phyloP scores from a whole-genome alignment of 768 basidiomycete species.

The Tremella fuciformis region DNA sequence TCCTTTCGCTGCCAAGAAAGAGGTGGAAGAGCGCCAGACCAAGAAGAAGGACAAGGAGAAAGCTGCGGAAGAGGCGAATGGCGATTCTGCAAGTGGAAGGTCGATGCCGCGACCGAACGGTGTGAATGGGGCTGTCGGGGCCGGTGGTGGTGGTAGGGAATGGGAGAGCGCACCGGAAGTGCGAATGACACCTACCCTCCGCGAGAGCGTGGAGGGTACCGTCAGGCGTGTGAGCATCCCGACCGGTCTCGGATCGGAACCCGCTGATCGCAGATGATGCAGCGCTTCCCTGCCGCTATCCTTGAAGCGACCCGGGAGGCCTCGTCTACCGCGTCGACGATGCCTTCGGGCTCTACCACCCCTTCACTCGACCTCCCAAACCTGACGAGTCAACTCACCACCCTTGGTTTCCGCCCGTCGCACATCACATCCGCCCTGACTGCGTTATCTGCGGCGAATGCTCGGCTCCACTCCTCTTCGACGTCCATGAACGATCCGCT shows the following conservation, averaged over 20 bases:
- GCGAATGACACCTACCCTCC: conserved; percentile 70
- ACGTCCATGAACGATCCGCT: conserved; percentile 62
- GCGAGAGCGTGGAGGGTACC: conserved; percentile 75
- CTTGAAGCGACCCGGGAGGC: conserved; percentile 49
- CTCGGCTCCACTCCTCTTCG: conserved; percentile 55
- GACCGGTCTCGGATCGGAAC: too few relatives aligned
- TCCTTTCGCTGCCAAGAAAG: conserved; percentile 72
- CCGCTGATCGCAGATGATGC: conserved; percentile 47
- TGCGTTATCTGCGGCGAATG: conserved; percentile 36
- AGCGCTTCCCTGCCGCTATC: conserved; percentile 50
- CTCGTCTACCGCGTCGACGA: conserved; percentile 23
- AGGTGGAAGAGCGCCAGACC: conserved; percentile 65
- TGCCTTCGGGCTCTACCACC: conserved; percentile 27
- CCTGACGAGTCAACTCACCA: conserved; percentile 60
- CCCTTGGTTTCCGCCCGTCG: conserved; percentile 63
- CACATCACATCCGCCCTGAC: conserved; percentile 61
- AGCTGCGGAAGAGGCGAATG: conserved; percentile 24
- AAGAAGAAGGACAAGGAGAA: conserved; percentile 56
- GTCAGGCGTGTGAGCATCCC: conserved; percentile 68
- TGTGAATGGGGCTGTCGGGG: conserved; percentile 13
- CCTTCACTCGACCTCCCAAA: conserved; percentile 53
- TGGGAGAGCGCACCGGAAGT: conserved; percentile 62
- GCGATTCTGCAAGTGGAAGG: conserved; percentile 14
- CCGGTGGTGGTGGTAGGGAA: conserved; percentile 30
- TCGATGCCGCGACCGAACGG: conserved; percentile 15